Conservation (phyloP, 441 rosid species). For the Flueggea neowawraea region DNA sequence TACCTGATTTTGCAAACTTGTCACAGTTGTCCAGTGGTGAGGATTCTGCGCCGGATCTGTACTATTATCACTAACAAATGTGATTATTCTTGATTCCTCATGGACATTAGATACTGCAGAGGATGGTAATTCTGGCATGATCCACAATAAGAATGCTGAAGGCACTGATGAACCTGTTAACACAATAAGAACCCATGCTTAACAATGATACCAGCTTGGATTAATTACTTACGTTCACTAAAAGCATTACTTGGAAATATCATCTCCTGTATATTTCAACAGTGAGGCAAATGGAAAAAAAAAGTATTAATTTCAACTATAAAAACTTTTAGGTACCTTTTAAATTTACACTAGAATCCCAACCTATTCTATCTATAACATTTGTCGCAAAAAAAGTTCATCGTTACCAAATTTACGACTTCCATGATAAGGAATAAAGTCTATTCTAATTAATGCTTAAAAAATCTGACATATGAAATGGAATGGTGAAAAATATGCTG, state of each 20-base stretch:
- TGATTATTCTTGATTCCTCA: constrained; percentile 38
- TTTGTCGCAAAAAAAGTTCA: no score
- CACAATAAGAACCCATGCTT: neutral
- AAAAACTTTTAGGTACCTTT: neutral
- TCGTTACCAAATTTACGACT: no score
- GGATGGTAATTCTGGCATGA: constrained; percentile 63
- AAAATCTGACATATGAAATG: no score
- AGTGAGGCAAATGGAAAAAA: no score
- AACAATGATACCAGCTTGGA: neutral
- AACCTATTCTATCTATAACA: no score
- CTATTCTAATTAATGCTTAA: no score
- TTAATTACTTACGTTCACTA: no score
- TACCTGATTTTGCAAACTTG: constrained; percentile 58
- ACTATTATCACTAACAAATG: constrained; percentile 36
- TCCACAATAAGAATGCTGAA: constrained; percentile 61
- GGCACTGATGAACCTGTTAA: constrained; percentile 61
- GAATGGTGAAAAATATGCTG: no score
- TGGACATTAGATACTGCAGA: constrained; percentile 17
- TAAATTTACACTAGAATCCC: neutral
- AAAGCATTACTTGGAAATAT: neutral
- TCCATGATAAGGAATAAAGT: no score
- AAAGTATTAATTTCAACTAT: no score
- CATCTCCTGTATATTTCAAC: neutral
- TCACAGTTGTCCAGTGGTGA: constrained; percentile 38
- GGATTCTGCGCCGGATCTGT: constrained; percentile 23